phyloP scores from a whole-genome alignment of 2,329 filamentous ascomycete species.

The Colletotrichum tanaceti region DNA sequence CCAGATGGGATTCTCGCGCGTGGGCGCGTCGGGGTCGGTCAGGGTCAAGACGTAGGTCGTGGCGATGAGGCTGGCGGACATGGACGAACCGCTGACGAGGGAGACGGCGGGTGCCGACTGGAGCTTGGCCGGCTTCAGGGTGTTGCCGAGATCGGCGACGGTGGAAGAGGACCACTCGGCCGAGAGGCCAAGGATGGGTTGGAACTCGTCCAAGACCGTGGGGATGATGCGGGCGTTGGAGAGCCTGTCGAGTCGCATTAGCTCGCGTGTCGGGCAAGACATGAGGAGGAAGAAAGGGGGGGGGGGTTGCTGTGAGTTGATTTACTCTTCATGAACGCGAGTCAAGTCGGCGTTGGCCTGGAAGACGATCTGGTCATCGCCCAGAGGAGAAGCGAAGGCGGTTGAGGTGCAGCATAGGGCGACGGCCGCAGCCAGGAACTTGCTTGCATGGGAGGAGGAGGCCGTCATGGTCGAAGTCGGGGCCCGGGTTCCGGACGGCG shows the following conservation, averaged over 20 bases:
- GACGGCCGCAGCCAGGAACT: constrained; percentile 30
- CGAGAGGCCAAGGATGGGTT: constrained; percentile 39
- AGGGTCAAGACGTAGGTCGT: constrained; percentile 50
- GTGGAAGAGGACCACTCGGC: constrained; percentile 34
- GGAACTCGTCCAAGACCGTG: constrained; percentile 39
- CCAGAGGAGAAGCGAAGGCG: constrained; percentile 11
- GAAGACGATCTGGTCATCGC: constrained; percentile 30
- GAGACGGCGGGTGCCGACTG: constrained; percentile 32
- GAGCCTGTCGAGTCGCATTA: constrained; percentile 30
- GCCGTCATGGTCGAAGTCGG: constrained; percentile 10
- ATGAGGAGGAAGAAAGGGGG: too few species aligned
- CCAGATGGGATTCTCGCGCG: constrained; percentile 56
- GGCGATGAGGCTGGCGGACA: constrained; percentile 40
- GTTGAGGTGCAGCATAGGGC: constrained; percentile 22
- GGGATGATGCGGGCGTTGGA: constrained; percentile 39
- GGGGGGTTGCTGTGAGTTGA: not conserved
- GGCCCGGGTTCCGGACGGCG: not conserved
- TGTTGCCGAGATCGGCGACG: constrained; percentile 40
- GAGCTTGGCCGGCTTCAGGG: constrained; percentile 33
- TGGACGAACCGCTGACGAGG: constrained; percentile 28
- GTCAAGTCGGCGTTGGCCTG: constrained; percentile 36
- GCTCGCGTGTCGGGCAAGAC: not conserved
- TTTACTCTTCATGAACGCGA: constrained; percentile 39
- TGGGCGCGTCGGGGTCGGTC: constrained; percentile 58
- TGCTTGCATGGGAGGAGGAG: constrained; percentile 23